Evolutionary conservation across 2,329 filamentous ascomycete genomes (phyloP), one percentile per base, ranked within the genome.

Genomic region (Xylariaceae sp.): DNA sequence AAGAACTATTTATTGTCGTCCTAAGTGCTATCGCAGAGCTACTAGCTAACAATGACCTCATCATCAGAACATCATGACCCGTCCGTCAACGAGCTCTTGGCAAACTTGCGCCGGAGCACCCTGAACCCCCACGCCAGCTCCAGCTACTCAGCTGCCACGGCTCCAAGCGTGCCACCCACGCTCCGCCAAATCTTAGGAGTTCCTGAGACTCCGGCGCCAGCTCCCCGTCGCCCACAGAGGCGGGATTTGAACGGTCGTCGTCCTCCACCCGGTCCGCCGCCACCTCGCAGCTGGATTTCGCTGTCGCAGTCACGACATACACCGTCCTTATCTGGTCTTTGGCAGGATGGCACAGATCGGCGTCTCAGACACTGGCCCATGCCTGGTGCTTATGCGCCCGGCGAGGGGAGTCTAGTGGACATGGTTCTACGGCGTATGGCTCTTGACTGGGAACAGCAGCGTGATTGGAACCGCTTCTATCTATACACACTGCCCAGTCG

Each of bases 61-160:
- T 14, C n/a, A 23, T 17, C 65, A 74, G 69, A 66, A 55, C 70
- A 61, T 53, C 72, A 73, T 73, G 73, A 62, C 44, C 76, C 74
- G 47, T 74, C 79, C 57, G 85, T 88, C 68, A 88, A 88, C 69
- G 81, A 87, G 61, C 75, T 86, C 59, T 80, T 88, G 66, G 79
- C 82, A 58, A 80, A 78, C 60, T 69, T 86, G 64, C 83, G 85
- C 67, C 81, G 79, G 66, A 74, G 75, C 50, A 76, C 53, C 57
- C 29, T 58, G 33, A 58, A 75, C 43, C 53, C 76, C 46, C 67
- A 72, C 44, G 60, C 65, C 52, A 58, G 67, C 56, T 64, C 67
- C 61, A 66, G 71, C 56, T 65, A 71, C 45, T 70, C 71, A 53
- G 67, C 72, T 45, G 60, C 62, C 7, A 61, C 60, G 19, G 51